Base-by-base conservation (phyloP, 2,329 filamentous ascomycete genomes). In the Hysterium pulicare region DNA sequence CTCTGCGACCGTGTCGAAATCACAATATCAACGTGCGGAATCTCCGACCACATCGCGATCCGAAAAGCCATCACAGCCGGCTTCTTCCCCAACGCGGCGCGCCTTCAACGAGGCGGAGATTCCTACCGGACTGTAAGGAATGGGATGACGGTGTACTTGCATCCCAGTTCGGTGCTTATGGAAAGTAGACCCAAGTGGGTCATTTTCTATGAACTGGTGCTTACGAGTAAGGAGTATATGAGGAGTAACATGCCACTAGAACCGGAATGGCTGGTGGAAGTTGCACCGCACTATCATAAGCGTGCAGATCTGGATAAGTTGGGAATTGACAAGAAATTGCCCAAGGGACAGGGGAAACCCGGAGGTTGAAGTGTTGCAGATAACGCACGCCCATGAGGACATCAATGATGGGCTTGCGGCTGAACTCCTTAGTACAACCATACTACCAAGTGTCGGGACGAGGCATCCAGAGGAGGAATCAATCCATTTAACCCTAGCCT, bases 1-100 rank as follows among this genome's bases (percentile, higher is more conserved):
- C 79, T 98, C 3, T 96, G 91, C 68, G 93, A 98, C 55, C 83
- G 90, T 3, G 89, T 97, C 20, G 93, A 96, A 67, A 86, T 97
- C 4, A 76, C 79, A 0, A 53, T 79, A 22, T 79, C 81, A 2
- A 86, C 83, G 1, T 79, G 79, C 49, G 89, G 89, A 4, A 74
- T 82, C 2, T 75, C 73, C 38, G 90, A 96, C 62, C 68, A 89
- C 15, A 71, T 81, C 4, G 86, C 89, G 0, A 90, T 97, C 54
- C 86, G 90, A 58, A 90, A 94, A 47, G 86, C 90, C 10, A 78
- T 98, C 40, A 90, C 89, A 1, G 83, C 90, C 0, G 93, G 91
- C 1, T 98, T 95, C 76, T 97, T 97, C 74, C 84, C 87, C 15
- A 95, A 97, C 64, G 90, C 90, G 0, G 90, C 90, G 1, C 75